Conservation (phyloP, 2,329 filamentous ascomycete species). For the Sporothrix mexicana region DNA sequence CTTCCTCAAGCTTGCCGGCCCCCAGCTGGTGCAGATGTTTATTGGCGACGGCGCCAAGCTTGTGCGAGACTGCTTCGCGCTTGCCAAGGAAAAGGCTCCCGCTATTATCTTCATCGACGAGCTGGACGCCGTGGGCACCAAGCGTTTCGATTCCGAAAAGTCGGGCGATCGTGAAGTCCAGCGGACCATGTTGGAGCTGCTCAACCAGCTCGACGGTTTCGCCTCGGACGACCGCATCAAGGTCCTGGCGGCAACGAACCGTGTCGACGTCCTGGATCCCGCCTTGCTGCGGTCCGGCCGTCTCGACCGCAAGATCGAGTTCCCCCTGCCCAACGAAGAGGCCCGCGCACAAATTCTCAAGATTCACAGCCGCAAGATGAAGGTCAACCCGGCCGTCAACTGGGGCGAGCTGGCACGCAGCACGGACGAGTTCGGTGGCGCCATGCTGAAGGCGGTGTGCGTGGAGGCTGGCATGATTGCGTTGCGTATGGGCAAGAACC, state of each 20-base stretch:
- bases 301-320: slow-evolving; percentile 96
- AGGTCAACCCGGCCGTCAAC: slow-evolving; percentile 89
- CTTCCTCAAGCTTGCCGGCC: slow-evolving; percentile 96
- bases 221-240: slow-evolving; percentile 97
- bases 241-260: slow-evolving; percentile 92
- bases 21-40: slow-evolving; percentile 99
- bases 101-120: slow-evolving; percentile 99
- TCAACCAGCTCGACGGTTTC: slow-evolving; percentile 98
- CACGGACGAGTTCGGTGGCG: slow-evolving; percentile 97
- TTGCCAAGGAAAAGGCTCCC: slow-evolving; percentile 98
- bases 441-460: slow-evolving; percentile 97
- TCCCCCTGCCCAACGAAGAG: slow-evolving; percentile 97
- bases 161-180: slow-evolving; percentile 97
- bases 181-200: slow-evolving; percentile 96
- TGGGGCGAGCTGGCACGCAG: slow-evolving; percentile 93
- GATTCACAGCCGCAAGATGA: slow-evolving; percentile 99
- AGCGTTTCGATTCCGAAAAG: slow-evolving; percentile 98
- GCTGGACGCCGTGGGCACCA: slow-evolving; percentile 95
- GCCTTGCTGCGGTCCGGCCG: slow-evolving; percentile 89
- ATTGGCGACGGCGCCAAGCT: slow-evolving; percentile 98
- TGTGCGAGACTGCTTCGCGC: slow-evolving; percentile 94
- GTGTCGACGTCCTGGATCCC: slow-evolving; percentile 91
- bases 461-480: slow-evolving; percentile 99
- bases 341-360: slow-evolving; percentile 94
- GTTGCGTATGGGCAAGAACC: slow-evolving; percentile 88